Conservation (phyloP, 1,284 basidiomycete species). For the Golubevia sp. region DNA sequence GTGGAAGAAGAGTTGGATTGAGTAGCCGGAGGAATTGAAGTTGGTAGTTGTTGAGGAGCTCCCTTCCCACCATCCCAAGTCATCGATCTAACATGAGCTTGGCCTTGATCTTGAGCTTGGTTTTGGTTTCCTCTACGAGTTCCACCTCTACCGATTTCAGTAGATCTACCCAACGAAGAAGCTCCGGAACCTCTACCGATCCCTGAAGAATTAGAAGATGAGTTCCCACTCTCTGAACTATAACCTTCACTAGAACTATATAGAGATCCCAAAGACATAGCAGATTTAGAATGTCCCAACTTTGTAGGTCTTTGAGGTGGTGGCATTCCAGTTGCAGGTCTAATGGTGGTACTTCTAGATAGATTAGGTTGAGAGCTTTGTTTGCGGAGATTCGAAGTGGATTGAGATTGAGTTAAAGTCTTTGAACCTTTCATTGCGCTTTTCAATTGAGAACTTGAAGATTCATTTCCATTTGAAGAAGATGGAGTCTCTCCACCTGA, state of each 20-base stretch:
- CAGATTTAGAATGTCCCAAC: constrained; percentile 13
- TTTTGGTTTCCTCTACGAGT: too few relatives aligned
- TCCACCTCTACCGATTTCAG: constrained; percentile 26
- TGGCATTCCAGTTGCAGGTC: not conserved
- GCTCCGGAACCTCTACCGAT: not conserved
- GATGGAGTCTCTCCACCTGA: too few relatives aligned
- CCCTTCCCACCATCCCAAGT: not conserved
- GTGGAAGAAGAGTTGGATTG: not conserved
- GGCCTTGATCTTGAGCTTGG: too few relatives aligned
- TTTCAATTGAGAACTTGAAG: constrained; percentile 18
- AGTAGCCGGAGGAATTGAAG: not conserved
- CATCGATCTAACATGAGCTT: not conserved
- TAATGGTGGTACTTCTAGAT: constrained; percentile 3
- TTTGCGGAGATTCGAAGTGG: constrained; percentile 9
- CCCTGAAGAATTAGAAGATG: not conserved
- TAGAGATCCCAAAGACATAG: constrained; percentile 15
- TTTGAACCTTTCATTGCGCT: not conserved
- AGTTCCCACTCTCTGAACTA: constrained; percentile 16
- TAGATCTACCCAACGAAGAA: constrained; percentile 30
- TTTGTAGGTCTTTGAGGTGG: not conserved
- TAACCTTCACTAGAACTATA: not conserved
- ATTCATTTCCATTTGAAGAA: constrained; percentile 24
- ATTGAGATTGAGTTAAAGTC: too few relatives aligned
- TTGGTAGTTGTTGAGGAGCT: not conserved
- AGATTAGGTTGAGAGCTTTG: constrained; percentile 22